Evolutionary conservation across 768 basidiomycete genomes (phyloP).

Genomic region (Russula compacta): DNA sequence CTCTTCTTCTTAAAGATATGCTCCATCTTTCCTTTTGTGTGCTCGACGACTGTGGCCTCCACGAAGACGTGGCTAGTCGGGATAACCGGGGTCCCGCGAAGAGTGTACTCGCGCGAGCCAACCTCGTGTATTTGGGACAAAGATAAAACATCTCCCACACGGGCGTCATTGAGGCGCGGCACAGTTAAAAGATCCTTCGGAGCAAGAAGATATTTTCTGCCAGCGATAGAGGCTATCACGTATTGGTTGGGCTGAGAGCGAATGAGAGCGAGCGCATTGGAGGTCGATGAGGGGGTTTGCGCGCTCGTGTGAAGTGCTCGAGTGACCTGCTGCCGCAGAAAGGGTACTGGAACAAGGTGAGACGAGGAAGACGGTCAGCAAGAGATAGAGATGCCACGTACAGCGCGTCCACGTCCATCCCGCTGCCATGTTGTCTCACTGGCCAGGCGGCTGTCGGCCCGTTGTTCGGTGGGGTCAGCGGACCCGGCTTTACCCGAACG

Average conservation of each 20-base stretch:
- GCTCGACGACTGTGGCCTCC: conserved; percentile 89
- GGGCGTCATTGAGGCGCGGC: conserved; percentile 76
- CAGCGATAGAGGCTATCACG: conserved; percentile 79
- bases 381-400: background rate
- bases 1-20: conserved; percentile 92
- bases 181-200: conserved; percentile 90
- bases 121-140: conserved; percentile 88
- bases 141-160: conserved; percentile 75
- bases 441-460: background rate
- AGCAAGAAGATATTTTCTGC: conserved; percentile 81
- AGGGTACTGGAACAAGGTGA: background rate
- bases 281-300: conserved; percentile 24
- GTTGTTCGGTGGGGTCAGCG: too few relatives aligned
- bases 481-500: conserved; percentile 7
- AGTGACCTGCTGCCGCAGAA: conserved; percentile 19
- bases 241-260: conserved; percentile 90
- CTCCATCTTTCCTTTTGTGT: conserved; percentile 93
- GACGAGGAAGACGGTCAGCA: background rate
- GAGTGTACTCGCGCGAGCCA: conserved; percentile 89
- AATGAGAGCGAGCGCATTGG: conserved; percentile 68
- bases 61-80: conserved; percentile 60
- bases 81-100: conserved; percentile 70
- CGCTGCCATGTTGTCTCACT: background rate
- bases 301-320: conserved; percentile 30
- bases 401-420: conserved; percentile 8